Evolutionary conservation across 2,329 filamentous ascomycete species (phyloP).

Genomic region (Rutstroemia sydowiana): DNA sequence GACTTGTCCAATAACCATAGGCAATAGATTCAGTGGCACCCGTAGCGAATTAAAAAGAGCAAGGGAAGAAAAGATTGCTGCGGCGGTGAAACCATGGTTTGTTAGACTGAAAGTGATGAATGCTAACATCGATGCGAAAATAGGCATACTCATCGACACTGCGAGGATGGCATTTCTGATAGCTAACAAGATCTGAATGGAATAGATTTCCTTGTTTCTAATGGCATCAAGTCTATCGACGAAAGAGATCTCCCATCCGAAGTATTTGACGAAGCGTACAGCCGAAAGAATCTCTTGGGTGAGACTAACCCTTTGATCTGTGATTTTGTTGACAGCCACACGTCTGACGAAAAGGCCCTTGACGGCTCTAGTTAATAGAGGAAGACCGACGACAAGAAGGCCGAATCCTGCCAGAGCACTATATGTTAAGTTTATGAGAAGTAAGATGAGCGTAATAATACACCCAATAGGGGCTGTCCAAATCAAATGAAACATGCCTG

Average conservation of each 20-base stretch:
- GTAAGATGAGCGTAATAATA: constrained; percentile 68
- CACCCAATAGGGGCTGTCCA: constrained; percentile 82
- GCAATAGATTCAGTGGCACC: constrained; percentile 82
- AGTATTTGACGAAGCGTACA: constrained; percentile 92
- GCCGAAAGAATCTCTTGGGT: constrained; percentile 89
- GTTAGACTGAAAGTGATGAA: constrained; percentile 76
- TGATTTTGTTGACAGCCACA: constrained; percentile 81
- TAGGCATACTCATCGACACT: constrained; percentile 57
- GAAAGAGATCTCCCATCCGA: constrained; percentile 90
- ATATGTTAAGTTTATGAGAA: constrained; percentile 83
- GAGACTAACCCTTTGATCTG: constrained; percentile 82
- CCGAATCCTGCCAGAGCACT: constrained; percentile 84
- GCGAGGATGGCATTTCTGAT: constrained; percentile 58
- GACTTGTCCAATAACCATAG: constrained; percentile 79
- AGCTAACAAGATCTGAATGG: constrained; percentile 75
- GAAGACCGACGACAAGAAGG: constrained; percentile 70
- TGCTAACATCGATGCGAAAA: constrained; percentile 90
- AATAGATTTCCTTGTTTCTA: constrained; percentile 66
- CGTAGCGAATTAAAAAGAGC: constrained; percentile 89
- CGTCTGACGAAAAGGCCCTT: constrained; percentile 68
- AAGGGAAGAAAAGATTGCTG: constrained; percentile 83
- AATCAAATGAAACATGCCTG: constrained; percentile 80
- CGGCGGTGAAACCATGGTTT: constrained; percentile 62
- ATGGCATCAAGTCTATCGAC: constrained; percentile 68
- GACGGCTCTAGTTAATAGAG: constrained; percentile 70